These are phyloP conservation scores for Phyllostachys edulis DNA, from an alignment of 176 grass and related monocot genomes.

Conservation along the genomic window DNA sequence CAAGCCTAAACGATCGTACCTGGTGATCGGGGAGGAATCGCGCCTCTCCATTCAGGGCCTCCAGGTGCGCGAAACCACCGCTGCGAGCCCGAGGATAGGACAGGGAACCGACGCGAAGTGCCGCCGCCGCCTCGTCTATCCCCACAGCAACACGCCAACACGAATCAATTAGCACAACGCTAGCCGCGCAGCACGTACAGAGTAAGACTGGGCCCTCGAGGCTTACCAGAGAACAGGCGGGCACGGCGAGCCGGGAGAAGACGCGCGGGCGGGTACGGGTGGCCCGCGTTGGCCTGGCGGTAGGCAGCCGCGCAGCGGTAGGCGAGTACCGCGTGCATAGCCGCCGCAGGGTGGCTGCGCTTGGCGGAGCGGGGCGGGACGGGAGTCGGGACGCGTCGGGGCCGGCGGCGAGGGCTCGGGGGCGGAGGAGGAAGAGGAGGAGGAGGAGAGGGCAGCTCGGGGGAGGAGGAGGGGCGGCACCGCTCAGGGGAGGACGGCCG, in stretches of 20 bases:
- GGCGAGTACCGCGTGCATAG: conserved; percentile 24
- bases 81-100: neutral
- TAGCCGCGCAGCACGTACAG: too few relatives aligned
- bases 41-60: neutral
- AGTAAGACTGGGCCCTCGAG: neutral
- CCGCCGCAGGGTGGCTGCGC: neutral
- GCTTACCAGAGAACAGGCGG: neutral
- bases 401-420: too few relatives aligned
- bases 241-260: neutral
- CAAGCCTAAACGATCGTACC: too few relatives aligned
- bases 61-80: neutral
- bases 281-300: neutral
- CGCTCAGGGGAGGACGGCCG: too few relatives aligned
- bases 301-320: neutral
- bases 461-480: too few relatives aligned
- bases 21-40: neutral
- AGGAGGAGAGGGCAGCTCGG: too few relatives aligned
- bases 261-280: neutral
- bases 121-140: neutral
- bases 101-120: neutral
- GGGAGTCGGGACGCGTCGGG: too few relatives aligned
- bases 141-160: too few relatives aligned
- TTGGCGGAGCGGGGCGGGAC: too few relatives aligned
- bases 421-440: too few relatives aligned
- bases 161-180: too few relatives aligned